Conservation (phyloP, 768 basidiomycete genomes). For the Amanita inopinata region DNA sequence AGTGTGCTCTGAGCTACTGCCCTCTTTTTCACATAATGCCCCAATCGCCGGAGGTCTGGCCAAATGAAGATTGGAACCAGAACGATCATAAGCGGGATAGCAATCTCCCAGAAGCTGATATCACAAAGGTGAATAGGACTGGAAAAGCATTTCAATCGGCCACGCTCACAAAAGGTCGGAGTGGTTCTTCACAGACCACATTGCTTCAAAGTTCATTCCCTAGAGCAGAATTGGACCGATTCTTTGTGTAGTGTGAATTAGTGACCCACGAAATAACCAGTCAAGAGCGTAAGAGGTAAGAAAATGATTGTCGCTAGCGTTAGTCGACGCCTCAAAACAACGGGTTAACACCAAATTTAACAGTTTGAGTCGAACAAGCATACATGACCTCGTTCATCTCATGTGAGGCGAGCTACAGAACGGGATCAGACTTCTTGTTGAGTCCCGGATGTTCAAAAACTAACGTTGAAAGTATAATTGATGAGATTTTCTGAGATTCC, state of each 20-base stretch:
- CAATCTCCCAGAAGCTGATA: slow-evolving; percentile 57
- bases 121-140: neutral
- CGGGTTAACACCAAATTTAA: slow-evolving; percentile 1
- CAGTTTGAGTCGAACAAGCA: slow-evolving; percentile 12
- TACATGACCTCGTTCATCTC: slow-evolving; percentile 72
- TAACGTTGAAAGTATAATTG: slow-evolving; percentile 64
- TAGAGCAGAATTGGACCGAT: slow-evolving; percentile 15
- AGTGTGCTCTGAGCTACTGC: slow-evolving; percentile 19
- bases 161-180: slow-evolving; percentile 37
- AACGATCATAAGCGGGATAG: slow-evolving; percentile 46
- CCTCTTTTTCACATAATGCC: slow-evolving; percentile 38
- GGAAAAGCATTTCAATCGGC: neutral
- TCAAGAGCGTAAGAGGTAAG: slow-evolving; percentile 59
- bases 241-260: neutral
- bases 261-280: slow-evolving; percentile 47
- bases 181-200: slow-evolving; percentile 39
- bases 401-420: slow-evolving; percentile 51
- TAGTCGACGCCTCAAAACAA: slow-evolving; percentile 50
- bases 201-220: slow-evolving; percentile 57
- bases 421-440: slow-evolving; percentile 3
- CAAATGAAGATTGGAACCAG: slow-evolving; percentile 44
- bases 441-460: slow-evolving; percentile 19
- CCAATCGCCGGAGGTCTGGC: slow-evolving; percentile 36
- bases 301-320: slow-evolving; percentile 65
- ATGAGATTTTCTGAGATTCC: slow-evolving; percentile 65